Evolutionary conservation across 371 early-diverging fungal species (phyloP).

Genomic region (Mucor piriformis): DNA sequence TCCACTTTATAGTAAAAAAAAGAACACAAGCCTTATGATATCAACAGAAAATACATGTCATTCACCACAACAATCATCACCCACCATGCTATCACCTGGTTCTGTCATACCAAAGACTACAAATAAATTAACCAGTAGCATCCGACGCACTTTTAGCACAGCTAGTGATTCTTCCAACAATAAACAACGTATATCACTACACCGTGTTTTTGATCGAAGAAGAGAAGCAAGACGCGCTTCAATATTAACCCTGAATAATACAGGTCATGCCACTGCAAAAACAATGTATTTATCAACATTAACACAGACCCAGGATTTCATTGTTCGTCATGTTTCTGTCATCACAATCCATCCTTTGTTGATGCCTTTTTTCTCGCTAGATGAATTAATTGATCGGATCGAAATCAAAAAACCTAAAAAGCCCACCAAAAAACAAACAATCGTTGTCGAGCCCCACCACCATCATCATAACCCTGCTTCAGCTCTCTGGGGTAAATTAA

Average conservation of each 20-base stretch:
- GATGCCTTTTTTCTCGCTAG: conserved; percentile 50
- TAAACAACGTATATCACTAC: neutral
- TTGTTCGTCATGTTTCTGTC: conserved; percentile 79
- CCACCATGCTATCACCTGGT: too few species aligned
- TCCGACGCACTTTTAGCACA: conserved; percentile 25
- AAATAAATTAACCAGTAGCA: conserved; percentile 3
- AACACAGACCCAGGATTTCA: conserved; percentile 49
- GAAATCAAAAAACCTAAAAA: conserved; percentile 26
- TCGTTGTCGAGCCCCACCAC: neutral
- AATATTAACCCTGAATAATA: conserved; percentile 5
- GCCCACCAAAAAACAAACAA: neutral
- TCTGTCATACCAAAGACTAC: neutral
- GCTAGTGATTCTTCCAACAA: neutral
- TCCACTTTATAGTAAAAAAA: neutral
- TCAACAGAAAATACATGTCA: neutral
- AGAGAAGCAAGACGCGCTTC: conserved; percentile 21
- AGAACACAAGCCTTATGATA: neutral
- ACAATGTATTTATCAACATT: conserved; percentile 10
- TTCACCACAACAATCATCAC: neutral
- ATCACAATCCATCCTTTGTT: conserved; percentile 67
- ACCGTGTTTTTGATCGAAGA: conserved; percentile 12
- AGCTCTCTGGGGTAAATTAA: conserved; percentile 63
- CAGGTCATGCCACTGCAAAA: neutral
- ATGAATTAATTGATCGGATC: conserved; percentile 63
- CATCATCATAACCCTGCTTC: conserved; percentile 13